phyloP scores from a whole-genome alignment of 371 early-diverging fungal genomes.

The Mortierella sp. region DNA sequence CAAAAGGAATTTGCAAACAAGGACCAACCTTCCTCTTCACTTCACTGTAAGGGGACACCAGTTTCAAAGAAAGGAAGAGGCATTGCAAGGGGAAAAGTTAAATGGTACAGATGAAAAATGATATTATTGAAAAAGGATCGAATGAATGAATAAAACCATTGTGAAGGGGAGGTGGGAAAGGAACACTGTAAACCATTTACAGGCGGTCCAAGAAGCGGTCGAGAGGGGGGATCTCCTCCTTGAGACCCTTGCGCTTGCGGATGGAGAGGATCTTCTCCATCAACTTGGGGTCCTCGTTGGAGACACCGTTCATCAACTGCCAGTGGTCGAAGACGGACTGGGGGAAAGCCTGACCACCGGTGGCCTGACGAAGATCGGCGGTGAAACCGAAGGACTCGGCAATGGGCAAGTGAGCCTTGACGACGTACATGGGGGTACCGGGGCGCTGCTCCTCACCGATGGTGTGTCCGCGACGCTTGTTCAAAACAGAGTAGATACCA shows the following conservation, averaged over 20 bases:
- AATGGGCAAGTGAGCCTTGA: constrained; percentile 99
- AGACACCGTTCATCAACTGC: constrained; percentile 90
- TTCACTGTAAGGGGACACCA: not conserved
- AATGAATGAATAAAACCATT: constrained; percentile 13
- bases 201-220: constrained; percentile 94
- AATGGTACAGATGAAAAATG: constrained; percentile 9
- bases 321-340: constrained; percentile 85
- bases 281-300: constrained; percentile 85
- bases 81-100: too few relatives aligned
- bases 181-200: constrained; percentile 61
- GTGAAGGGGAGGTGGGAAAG: not conserved
- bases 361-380: constrained; percentile 92
- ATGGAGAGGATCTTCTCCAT: constrained; percentile 80
- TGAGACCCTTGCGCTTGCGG: constrained; percentile 96
- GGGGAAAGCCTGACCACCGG: constrained; percentile 98
- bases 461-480: constrained; percentile 98
- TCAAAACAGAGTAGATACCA: constrained; percentile 98
- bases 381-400: constrained; percentile 99
- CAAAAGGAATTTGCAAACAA: not conserved
- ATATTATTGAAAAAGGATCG: constrained; percentile 17
- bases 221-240: constrained; percentile 84
- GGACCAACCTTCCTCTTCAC: not conserved
- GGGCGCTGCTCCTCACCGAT: constrained; percentile 94
- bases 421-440: constrained; percentile 94
- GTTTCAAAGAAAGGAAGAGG: not conserved